Evolutionary conservation across 2,329 filamentous ascomycete species (phyloP), one percentile per base, ranked within the genome.

Genomic region (Drechslerella coelobrocha): DNA sequence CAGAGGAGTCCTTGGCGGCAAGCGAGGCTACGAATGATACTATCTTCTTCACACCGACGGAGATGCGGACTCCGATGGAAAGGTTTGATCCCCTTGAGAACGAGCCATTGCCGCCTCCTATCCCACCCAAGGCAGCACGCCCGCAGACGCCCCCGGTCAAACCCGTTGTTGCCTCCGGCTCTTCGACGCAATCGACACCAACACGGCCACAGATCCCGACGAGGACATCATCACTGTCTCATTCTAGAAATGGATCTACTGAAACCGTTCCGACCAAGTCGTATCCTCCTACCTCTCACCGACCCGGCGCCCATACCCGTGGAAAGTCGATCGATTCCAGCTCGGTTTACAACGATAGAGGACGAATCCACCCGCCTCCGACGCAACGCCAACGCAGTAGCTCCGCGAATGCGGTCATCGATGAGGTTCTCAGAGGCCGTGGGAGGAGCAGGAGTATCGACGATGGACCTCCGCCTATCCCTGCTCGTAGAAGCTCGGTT

Each of bases 271-370:
- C 59, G 19, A 54, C 54, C 2, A 63, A 63, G 21, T 72, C 66
- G 12, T 72, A 72, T 34, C 66, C 66, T 9, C 66, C 66, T 23
- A 60, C 61, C 21, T 60, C 66, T 4, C 54, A 65, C 26, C 66
- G 59, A 6, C 59, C 66, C 1, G 54, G 53, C n/a, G 34, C 53
- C 4, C 66, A 72, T 21, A 43, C 23, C 14, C 66, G 66, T 17
- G 66, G 66, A 23, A 72, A 72, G 24, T 72, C 66, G 1, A 65
- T 72, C 23, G 66, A 72, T 34, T 72, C 66, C 12, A 72, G 66
- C 29, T 72, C 60, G 2, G 48, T 65, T 14, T 63, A 63, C 29
- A 72, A 57, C 7, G 59, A 60, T 19, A 37, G 61, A 29, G 59
- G 59, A 24, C 61, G 59, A 2, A 55, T 19, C 12, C 17, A 63